phyloP scores from a whole-genome alignment of 306 rosid species.

The Corylus americana region DNA sequence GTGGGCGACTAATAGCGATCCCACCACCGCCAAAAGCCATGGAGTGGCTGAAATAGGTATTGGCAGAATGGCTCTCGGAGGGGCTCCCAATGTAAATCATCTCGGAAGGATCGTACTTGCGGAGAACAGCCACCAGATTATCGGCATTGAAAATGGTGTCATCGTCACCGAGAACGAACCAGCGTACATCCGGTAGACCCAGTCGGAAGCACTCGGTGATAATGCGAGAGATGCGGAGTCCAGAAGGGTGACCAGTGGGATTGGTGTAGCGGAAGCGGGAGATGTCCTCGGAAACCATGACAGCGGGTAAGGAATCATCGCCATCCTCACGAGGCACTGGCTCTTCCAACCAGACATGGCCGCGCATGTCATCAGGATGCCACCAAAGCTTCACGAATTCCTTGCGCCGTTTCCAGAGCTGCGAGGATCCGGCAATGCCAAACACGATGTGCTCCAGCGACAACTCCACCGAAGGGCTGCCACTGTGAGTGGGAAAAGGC shows the following conservation, averaged over 20 bases:
- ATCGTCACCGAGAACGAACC: slow-evolving; percentile 78
- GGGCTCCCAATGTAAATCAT: slow-evolving; percentile 81
- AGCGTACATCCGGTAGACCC: slow-evolving; percentile 48
- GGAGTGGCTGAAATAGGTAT: slow-evolving; percentile 73
- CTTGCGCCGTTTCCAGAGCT: slow-evolving; percentile 64
- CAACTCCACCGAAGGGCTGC: slow-evolving; percentile 40
- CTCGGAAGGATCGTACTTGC: slow-evolving; percentile 75
- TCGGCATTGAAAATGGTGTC: slow-evolving; percentile 72
- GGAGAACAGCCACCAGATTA: slow-evolving; percentile 67
- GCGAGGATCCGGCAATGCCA: slow-evolving; percentile 78
- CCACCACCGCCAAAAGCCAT: slow-evolving; percentile 89
- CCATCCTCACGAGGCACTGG: slow-evolving; percentile 39
- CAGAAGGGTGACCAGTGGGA: slow-evolving; percentile 79
- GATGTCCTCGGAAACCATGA: slow-evolving; percentile 66
- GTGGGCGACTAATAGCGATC: slow-evolving; percentile 62
- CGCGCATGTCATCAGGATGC: slow-evolving; percentile 70
- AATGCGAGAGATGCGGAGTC: slow-evolving; percentile 71
- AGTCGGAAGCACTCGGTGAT: slow-evolving; percentile 64
- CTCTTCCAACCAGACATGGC: slow-evolving; percentile 81
- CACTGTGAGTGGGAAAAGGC: slow-evolving; percentile 17
- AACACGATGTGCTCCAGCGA: slow-evolving; percentile 59
- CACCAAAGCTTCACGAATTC: slow-evolving; percentile 75
- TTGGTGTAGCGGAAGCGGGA: slow-evolving; percentile 72
- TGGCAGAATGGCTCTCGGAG: slow-evolving; percentile 80
- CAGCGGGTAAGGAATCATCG: slow-evolving; percentile 55